Evolutionary conservation across 352 stramenopile species (phyloP).

Genomic region (Pythium oligandrum): DNA sequence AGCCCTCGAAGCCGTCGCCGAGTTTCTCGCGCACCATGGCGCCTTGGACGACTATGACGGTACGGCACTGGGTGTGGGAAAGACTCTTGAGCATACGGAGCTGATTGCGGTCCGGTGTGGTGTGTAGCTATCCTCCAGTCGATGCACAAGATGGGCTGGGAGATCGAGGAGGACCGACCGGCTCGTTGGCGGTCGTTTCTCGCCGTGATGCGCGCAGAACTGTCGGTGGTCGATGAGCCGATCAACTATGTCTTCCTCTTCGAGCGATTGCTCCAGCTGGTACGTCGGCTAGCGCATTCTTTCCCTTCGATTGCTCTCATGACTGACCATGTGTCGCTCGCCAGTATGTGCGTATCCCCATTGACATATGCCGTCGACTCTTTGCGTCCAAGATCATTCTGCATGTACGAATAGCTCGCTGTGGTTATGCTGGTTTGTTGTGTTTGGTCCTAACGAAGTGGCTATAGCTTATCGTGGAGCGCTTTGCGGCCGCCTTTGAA

Average conservation of each 20-base stretch:
- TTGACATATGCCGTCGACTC: constrained; percentile 23
- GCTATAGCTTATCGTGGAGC: constrained; percentile 48
- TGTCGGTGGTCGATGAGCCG: constrained; percentile 18
- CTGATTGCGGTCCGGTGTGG: constrained; percentile 1
- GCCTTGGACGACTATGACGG: constrained; percentile 26
- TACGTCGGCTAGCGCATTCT: constrained; percentile 7
- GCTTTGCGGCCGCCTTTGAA: constrained; percentile 48
- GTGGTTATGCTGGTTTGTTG: too few species aligned
- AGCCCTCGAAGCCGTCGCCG: constrained; percentile 21
- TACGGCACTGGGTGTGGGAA: not conserved
- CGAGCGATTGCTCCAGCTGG: constrained; percentile 56
- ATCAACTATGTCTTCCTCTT: constrained; percentile 64
- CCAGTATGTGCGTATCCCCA: constrained; percentile 31
- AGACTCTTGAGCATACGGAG: too few species aligned
- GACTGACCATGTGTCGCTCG: too few species aligned
- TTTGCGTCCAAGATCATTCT: constrained; percentile 60
- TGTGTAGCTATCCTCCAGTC: constrained; percentile 33
- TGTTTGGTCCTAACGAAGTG: not conserved
- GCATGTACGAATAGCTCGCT: constrained; percentile 30
- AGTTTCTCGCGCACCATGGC: constrained; percentile 25
- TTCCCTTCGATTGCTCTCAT: not conserved
- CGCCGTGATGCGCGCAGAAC: constrained; percentile 39
- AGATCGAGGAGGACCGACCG: constrained; percentile 37
- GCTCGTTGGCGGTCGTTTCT: constrained; percentile 50
- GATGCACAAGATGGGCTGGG: constrained; percentile 37